Evolutionary conservation across 2,329 filamentous ascomycete genomes (phyloP).

Genomic region (Talaromyces sp.): DNA sequence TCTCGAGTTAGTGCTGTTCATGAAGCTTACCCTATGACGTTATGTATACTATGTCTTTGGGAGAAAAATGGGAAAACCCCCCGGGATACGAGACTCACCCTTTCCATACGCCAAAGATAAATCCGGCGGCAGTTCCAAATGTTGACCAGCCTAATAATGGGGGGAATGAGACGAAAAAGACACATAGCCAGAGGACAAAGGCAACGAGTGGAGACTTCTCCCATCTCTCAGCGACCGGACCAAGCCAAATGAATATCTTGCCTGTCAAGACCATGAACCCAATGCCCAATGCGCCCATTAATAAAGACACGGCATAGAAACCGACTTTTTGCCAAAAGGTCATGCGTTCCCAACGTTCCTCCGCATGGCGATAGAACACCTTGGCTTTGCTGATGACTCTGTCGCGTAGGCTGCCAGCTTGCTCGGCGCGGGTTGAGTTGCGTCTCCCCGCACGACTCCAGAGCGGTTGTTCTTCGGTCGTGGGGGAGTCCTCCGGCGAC

Average conservation of each 20-base stretch:
- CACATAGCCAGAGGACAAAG: slow-evolving; percentile 73
- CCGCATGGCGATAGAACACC: slow-evolving; percentile 35
- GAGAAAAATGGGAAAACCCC: neutral
- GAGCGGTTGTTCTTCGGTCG: slow-evolving; percentile 48
- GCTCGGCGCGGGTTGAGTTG: slow-evolving; percentile 40
- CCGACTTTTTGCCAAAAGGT: slow-evolving; percentile 63
- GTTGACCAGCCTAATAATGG: slow-evolving; percentile 87
- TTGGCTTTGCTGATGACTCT: slow-evolving; percentile 42
- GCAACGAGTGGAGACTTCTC: slow-evolving; percentile 71
- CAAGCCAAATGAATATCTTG: slow-evolving; percentile 74
- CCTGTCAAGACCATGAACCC: slow-evolving; percentile 78
- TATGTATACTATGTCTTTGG: neutral
- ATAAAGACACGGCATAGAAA: slow-evolving; percentile 55
- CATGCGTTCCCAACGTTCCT: slow-evolving; percentile 43
- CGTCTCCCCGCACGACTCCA: slow-evolving; percentile 54
- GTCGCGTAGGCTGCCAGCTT: slow-evolving; percentile 39
- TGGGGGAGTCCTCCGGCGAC: slow-evolving; percentile 47
- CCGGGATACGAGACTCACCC: slow-evolving; percentile 55
- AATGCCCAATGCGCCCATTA: slow-evolving; percentile 60
- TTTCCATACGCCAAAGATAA: slow-evolving; percentile 71
- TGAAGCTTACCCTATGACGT: neutral
- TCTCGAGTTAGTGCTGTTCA: slow-evolving; percentile 13
- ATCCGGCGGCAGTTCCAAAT: slow-evolving; percentile 69
- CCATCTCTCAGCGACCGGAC: slow-evolving; percentile 75
- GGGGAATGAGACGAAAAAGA: slow-evolving; percentile 79